phyloP scores from a whole-genome alignment of 805 yeast genomes.

The Teunomyces tritomae region DNA sequence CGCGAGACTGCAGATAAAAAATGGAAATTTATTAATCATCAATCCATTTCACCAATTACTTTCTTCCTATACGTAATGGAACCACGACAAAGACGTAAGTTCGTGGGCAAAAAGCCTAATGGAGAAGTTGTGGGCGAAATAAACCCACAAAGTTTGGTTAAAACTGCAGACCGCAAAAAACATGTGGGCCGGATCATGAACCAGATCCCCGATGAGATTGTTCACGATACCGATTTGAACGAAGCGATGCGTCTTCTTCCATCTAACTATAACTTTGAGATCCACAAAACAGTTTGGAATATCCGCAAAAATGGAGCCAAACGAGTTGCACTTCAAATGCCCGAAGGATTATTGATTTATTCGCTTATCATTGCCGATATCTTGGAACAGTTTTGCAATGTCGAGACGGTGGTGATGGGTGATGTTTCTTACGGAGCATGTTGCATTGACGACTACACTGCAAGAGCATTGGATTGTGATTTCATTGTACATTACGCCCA shows the following conservation, averaged over 20 bases:
- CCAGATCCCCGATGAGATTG: constrained; percentile 85
- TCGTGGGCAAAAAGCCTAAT: constrained; percentile 52
- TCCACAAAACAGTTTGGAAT: constrained; percentile 95
- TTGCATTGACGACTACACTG: constrained; percentile 95
- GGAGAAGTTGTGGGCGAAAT: constrained; percentile 10
- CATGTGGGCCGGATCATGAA: constrained; percentile 64
- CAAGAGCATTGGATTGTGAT: constrained; percentile 89
- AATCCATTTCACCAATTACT: constrained; percentile 24
- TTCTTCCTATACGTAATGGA: not conserved
- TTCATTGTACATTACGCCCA: constrained; percentile 96
- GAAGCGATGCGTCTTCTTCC: constrained; percentile 82
- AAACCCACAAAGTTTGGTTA: constrained; percentile 13
- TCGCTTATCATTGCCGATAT: constrained; percentile 90
- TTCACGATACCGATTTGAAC: constrained; percentile 77
- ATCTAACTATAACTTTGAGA: constrained; percentile 89
- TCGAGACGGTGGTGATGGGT: constrained; percentile 93
- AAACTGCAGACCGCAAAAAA: constrained; percentile 12
- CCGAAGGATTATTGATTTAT: constrained; percentile 90
- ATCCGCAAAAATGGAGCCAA: constrained; percentile 70
- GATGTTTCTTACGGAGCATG: constrained; percentile 99
- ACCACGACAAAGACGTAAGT: constrained; percentile 43
- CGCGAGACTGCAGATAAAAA: not conserved
- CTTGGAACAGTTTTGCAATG: constrained; percentile 82
- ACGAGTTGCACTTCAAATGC: constrained; percentile 94
- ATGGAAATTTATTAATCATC: not conserved